Base-by-base conservation (phyloP, 179 eudicot species). In the Nepenthes alata region DNA sequence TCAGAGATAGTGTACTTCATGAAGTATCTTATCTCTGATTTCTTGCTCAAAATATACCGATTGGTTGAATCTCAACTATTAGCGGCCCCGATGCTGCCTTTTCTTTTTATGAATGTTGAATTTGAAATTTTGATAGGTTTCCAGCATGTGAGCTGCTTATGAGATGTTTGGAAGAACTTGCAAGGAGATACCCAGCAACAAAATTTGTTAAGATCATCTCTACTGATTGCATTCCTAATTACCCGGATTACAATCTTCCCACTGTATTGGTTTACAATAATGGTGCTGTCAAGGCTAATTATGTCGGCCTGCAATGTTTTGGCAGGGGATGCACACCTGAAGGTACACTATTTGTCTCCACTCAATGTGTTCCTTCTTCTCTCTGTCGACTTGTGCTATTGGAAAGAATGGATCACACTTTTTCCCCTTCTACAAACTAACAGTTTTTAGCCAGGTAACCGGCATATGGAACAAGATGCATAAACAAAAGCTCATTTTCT, bases 141-240 rank as follows among this genome's bases (percentile, higher is more conserved):
- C 76, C 83, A 54, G 95, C 76, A 61, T 89, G 96, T 70, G 83
- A 87, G 59, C 58, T 89, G 54, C 79, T 91, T 50, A 60, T 89
- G 85, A 75, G 67, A 50, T 84, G 91, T 69, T 70, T 91, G 76
- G 98, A 89, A 70, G 95, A 86, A 69, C 72, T 89, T 47, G 82
- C 97, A 13, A 77, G 72, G 67, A 82, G 77, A 77, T 91, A 86
- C 62, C 83, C 96, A 2, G 91, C 85, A 53, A 91, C 97, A 38
- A 91, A 91, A 54, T 88, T 91, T 75, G 96, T 91, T 16, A 91
- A 86, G 69, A 91, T 91, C 45, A 80, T 91, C 70, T 91, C 97
- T 50, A 91, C 97, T 6, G 97, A 91, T 38, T 91, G 97, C 77
- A 91, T 91, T 56, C 97, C 97, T 38, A 86, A 91, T 59, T 91